Evolutionary conservation across 2,329 filamentous ascomycete genomes (phyloP).

Genomic region (Penicillium sumatraense): DNA sequence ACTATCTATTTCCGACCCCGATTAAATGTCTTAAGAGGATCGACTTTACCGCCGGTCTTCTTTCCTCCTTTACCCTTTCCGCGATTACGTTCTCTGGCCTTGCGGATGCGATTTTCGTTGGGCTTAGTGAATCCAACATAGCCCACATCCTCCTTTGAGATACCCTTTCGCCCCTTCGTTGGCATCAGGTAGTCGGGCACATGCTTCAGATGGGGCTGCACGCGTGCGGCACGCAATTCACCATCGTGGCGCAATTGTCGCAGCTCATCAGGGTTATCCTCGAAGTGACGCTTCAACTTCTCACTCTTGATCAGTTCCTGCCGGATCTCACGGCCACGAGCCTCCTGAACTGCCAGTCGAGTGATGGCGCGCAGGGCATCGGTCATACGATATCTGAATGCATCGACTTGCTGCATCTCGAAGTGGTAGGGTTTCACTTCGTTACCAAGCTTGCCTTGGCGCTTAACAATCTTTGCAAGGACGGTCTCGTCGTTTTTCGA

Average conservation of each 20-base stretch:
- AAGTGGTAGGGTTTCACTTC: constrained; percentile 91
- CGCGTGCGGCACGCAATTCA: constrained; percentile 79
- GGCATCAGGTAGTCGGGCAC: constrained; percentile 94
- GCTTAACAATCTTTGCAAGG: constrained; percentile 75
- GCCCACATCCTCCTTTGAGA: constrained; percentile 69
- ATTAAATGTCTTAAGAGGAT: constrained; percentile 91
- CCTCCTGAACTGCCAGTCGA: constrained; percentile 85
- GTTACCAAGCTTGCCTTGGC: constrained; percentile 77
- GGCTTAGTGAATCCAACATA: constrained; percentile 70
- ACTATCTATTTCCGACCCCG: constrained; percentile 45
- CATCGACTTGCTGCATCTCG: constrained; percentile 90
- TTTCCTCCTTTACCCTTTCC: constrained; percentile 52
- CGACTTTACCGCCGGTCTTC: constrained; percentile 65
- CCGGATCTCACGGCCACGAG: constrained; percentile 82
- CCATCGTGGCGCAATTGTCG: constrained; percentile 87
- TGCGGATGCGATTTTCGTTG: constrained; percentile 57
- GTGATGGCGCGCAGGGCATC: constrained; percentile 91
- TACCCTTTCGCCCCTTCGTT: constrained; percentile 70
- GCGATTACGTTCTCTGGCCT: constrained; percentile 51
- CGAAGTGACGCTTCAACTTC: constrained; percentile 92
- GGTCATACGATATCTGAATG: constrained; percentile 92
- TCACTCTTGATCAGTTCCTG: constrained; percentile 92
- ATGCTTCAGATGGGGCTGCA: constrained; percentile 89
- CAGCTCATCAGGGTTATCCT: constrained; percentile 92
- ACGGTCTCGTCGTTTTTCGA: constrained; percentile 84